phyloP scores from a whole-genome alignment of 2,329 filamentous ascomycete species.

The Coniella vitis region DNA sequence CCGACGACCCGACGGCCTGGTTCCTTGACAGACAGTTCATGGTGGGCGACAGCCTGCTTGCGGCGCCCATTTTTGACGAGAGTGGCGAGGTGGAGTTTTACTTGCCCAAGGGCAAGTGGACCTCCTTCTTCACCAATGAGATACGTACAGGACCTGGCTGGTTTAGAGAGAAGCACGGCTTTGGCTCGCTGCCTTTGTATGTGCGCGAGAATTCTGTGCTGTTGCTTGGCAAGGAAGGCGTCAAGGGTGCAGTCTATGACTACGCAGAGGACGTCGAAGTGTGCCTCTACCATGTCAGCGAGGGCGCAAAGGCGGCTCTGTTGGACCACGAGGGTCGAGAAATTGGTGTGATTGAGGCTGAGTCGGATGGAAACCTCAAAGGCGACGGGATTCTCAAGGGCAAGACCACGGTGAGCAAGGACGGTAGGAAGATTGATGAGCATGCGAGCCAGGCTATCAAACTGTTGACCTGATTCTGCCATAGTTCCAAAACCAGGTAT shows the following conservation, averaged over 20 bases:
- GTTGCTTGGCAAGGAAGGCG: slow-evolving; percentile 35
- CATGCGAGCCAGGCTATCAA: slow-evolving; percentile 1
- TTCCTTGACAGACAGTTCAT: slow-evolving; percentile 66
- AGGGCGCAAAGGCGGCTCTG: slow-evolving; percentile 35
- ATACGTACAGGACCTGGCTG: slow-evolving; percentile 45
- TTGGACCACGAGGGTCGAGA: slow-evolving; percentile 36
- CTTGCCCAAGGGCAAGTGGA: slow-evolving; percentile 43
- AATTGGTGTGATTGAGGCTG: slow-evolving; percentile 34
- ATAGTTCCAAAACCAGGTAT: not conserved
- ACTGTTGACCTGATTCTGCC: slow-evolving; percentile 3
- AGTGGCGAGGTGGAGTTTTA: slow-evolving; percentile 61
- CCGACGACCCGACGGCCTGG: slow-evolving; percentile 62
- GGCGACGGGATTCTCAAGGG: slow-evolving; percentile 35
- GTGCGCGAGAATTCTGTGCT: slow-evolving; percentile 47
- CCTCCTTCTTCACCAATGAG: slow-evolving; percentile 41
- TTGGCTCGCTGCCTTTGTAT: slow-evolving; percentile 52
- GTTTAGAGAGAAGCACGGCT: slow-evolving; percentile 54
- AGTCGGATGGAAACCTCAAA: slow-evolving; percentile 31
- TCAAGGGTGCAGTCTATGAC: slow-evolving; percentile 39
- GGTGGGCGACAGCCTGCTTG: slow-evolving; percentile 58
- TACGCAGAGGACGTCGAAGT: slow-evolving; percentile 42
- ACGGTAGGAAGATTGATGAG: slow-evolving; percentile 12
- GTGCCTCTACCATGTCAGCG: slow-evolving; percentile 34
- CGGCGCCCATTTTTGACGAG: slow-evolving; percentile 58
- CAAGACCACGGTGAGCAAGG: slow-evolving; percentile 16